Percentiles rank a stretch among this genome's conserved stretches.
Conservation (phyloP, 352 stramenopile genomes). For the Phytophthora hybrid region DNA sequence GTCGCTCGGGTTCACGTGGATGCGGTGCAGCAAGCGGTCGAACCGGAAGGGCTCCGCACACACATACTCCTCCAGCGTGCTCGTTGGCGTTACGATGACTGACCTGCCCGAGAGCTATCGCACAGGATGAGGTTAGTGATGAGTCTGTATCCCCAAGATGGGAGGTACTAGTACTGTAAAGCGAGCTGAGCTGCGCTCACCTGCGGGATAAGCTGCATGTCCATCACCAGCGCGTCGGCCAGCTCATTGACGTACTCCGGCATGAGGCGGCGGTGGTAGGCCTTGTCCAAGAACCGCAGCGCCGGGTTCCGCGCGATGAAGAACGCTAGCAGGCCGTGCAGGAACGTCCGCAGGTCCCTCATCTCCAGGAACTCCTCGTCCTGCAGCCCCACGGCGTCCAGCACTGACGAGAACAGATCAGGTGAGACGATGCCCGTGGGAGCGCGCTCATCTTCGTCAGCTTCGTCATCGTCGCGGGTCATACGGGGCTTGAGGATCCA, state of each 20-base stretch:
- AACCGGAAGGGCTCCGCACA: constrained; percentile 58
- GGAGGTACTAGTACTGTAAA: neutral
- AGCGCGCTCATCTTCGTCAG: constrained; percentile 4
- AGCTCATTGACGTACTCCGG: constrained; percentile 60
- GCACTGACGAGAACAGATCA: constrained; percentile 54
- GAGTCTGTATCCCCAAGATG: neutral
- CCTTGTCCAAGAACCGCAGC: constrained; percentile 72
- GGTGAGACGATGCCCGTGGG: constrained; percentile 38
- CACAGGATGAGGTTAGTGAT: constrained; percentile 12
- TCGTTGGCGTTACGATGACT: constrained; percentile 44
- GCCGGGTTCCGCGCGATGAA: constrained; percentile 57
- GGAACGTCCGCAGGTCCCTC: constrained; percentile 53
- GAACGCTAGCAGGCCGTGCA: constrained; percentile 65
- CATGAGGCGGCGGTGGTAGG: constrained; percentile 60
- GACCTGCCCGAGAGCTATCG: constrained; percentile 33
- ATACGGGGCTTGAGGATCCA: constrained; percentile 32
- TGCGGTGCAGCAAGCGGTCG: constrained; percentile 47
- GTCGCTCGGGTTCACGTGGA: constrained; percentile 57
- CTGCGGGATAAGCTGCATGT: constrained; percentile 57
- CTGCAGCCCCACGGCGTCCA: constrained; percentile 44
- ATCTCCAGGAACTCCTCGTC: constrained; percentile 58
- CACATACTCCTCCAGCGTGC: constrained; percentile 66
- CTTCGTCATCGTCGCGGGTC: constrained; percentile 15
- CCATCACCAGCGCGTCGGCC: constrained; percentile 47
- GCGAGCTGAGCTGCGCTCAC: constrained; percentile 33